Evolutionary conservation across 1,284 basidiomycete genomes (phyloP).

Genomic region (Irpex sp.): DNA sequence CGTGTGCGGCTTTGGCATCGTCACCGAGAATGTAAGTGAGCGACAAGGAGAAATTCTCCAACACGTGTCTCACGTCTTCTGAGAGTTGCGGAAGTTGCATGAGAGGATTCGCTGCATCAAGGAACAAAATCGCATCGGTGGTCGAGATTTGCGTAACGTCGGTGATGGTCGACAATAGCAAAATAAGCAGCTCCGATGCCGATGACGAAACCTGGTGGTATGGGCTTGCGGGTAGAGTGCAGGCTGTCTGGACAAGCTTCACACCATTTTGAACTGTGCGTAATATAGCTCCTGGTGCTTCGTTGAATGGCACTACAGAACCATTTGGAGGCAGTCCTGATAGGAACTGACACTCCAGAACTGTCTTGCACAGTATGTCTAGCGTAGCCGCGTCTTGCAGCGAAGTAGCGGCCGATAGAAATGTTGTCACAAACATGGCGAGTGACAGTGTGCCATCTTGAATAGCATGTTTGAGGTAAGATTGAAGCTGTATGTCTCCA

Average conservation of each 20-base stretch:
- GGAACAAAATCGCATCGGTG: slow-evolving; percentile 51
- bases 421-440: slow-evolving; percentile 54
- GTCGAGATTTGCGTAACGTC: slow-evolving; percentile 59
- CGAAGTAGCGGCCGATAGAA: slow-evolving; percentile 39
- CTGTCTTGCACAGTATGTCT: slow-evolving; percentile 62
- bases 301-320: slow-evolving; percentile 46
- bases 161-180: slow-evolving; percentile 52
- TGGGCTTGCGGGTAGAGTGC: slow-evolving; percentile 53
- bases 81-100: slow-evolving; percentile 35
- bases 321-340: slow-evolving; percentile 49
- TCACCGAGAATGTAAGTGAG: slow-evolving; percentile 60
- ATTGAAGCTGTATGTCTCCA: slow-evolving; percentile 55
- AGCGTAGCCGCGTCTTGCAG: slow-evolving; percentile 62
- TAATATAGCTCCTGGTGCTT: slow-evolving; percentile 45
- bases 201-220: slow-evolving; percentile 59
- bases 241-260: slow-evolving; percentile 51
- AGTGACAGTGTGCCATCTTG: slow-evolving; percentile 52
- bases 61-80: slow-evolving; percentile 45
- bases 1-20: slow-evolving; percentile 60
- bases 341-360: slow-evolving; percentile 57
- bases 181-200: slow-evolving; percentile 56
- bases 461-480: slow-evolving; percentile 60
- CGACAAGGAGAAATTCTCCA: slow-evolving; percentile 58
- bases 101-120: slow-evolving; percentile 38
- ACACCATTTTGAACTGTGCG: slow-evolving; percentile 58